Evolutionary conservation across 179 eudicot species (phyloP), one percentile per base, ranked within the genome.

Genomic region (Spergularia azorica): DNA sequence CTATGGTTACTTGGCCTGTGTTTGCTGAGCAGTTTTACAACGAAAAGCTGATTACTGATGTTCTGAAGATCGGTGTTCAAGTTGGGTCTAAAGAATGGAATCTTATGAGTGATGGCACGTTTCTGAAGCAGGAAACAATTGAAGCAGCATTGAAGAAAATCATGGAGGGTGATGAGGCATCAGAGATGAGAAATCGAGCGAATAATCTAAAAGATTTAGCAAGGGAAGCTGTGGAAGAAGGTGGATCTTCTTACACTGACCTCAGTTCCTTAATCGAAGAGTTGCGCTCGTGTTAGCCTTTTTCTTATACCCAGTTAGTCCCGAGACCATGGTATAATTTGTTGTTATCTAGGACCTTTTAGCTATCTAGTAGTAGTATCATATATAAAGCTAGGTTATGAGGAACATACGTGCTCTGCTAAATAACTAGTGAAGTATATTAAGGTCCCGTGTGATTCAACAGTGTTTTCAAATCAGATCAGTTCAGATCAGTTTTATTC

Each of bases 1-100:
- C 83, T 0, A 69, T 83, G 86, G 81, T 76, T 38, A 80, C 86
- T 4, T 83, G 84, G 82, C 87, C 84, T 0, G 11, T 78, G 18
- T 78, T 72, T 41, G 84, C 78, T 0, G 84, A 84, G 46, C 84
- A 84, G 59, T 84, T 84, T 59, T 20, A 21, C 10, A 84, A 84
- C 9, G 82, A 81, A 67, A 84, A 77, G 46, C 18, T 81, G 71
- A 41, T 84, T 39, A 77, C 77, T 3, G 74, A 78, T n/a, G 20
- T 84, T 6, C 51, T 80, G 78, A 84, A 78, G 64, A 52, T 70
- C 13, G 86, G 82, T 51, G 76, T 84, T 62, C 68, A 70, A 2
- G 82, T 84, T 38, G 84, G 87, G 55, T 65, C 79, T 3, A 75
- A 71, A 20, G 26, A 62, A 17, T 67, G 70, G 65, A 32, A 39